These are phyloP conservation scores for Coccomyxa subellipsoidea DNA, from an alignment of 163 green algal genomes.

Conservation along the genomic window DNA sequence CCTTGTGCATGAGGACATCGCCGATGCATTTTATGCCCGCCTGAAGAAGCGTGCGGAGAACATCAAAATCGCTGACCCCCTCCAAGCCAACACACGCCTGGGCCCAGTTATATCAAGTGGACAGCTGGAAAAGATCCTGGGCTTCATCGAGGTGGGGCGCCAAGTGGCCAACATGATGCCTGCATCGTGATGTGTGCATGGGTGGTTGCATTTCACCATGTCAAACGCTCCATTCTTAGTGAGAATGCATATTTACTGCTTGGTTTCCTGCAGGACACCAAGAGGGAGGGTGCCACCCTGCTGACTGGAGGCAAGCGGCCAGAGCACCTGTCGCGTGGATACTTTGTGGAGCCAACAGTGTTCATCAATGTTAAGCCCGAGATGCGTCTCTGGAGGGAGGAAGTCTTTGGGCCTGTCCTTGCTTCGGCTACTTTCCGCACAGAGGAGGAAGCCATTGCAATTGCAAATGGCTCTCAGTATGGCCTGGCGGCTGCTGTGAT, in stretches of 20 bases:
- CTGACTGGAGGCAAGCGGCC: slow-evolving; percentile 36
- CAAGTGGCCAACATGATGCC: no score
- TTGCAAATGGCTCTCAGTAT: slow-evolving; percentile 79
- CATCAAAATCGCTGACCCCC: slow-evolving; percentile 69
- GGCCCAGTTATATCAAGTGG: slow-evolving; percentile 56
- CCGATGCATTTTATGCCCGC: slow-evolving; percentile 53
- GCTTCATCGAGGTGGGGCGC: slow-evolving; percentile 55
- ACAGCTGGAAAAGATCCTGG: slow-evolving; percentile 65
- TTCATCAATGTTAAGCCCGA: slow-evolving; percentile 55
- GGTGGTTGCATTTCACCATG: slow-evolving; percentile 25
- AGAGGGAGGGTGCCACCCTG: slow-evolving; percentile 36
- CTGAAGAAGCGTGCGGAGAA: slow-evolving; percentile 63
- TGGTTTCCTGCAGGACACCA: slow-evolving; percentile 54
- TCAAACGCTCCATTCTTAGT: background rate
- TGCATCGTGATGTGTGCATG: slow-evolving; percentile 64
- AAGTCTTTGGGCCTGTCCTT: slow-evolving; percentile 81
- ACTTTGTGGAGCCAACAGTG: slow-evolving; percentile 72
- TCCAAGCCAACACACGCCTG: slow-evolving; percentile 66
- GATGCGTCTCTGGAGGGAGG: slow-evolving; percentile 29
- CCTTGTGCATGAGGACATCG: slow-evolving; percentile 72
- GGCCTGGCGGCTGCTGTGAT: slow-evolving; percentile 69
- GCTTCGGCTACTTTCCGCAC: slow-evolving; percentile 65
- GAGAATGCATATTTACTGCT: no score
- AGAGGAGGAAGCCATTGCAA: slow-evolving; percentile 73
- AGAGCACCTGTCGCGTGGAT: slow-evolving; percentile 27